Evolutionary conservation across 1,284 basidiomycete genomes (phyloP), one percentile per base, ranked within the genome.

Genomic region (Meira miltonrushii): DNA sequence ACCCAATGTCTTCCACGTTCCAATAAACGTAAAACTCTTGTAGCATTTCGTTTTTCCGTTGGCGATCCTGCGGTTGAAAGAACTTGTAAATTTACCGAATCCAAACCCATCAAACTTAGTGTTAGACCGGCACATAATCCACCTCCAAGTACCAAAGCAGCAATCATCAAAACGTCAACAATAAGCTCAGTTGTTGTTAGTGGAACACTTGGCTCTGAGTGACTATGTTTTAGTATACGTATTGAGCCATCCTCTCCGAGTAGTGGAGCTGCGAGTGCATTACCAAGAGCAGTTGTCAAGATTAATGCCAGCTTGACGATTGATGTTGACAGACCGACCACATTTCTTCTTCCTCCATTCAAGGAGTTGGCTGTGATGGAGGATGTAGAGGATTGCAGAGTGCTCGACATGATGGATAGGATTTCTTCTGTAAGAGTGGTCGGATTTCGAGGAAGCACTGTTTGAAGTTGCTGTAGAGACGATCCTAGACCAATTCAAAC

Each of bases 71-170:
- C 89, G 0, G 86, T 83, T 0, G 88, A 82, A 23, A 94, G 82
- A 0, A 95, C 92, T 28, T 90, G 87, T 17, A 96, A 83, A 73
- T 95, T 92, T 46, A 96, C 84, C 69, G 92, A 88, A 72, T 97
- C 93, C 17, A 95, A 85, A 1, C 93, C 92, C 92, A 95, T 95
- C 37, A 95, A 82, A 5, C 90, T 92, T 19, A 96, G 85, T 0
- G 50, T 95, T 55, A 95, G 81, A 4, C 82, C 82, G 0, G 81
- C 80, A 69, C 82, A 82, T 25, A 82, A 70, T 11, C 82, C 82
- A 3, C 81, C 80, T 13, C 74, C 65, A 12, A 75, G 58, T 11
- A 77, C 74, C 6, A 77, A 62, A 41, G 59, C 54, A 23, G 70
- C 70, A 52, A 70, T 71, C 41, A 63, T 67, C 48, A 72, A 58